These are phyloP conservation scores for Singerocomus inundabilis DNA, from an alignment of 1,284 basidiomycete genomes.

Conservation along the genomic window DNA sequence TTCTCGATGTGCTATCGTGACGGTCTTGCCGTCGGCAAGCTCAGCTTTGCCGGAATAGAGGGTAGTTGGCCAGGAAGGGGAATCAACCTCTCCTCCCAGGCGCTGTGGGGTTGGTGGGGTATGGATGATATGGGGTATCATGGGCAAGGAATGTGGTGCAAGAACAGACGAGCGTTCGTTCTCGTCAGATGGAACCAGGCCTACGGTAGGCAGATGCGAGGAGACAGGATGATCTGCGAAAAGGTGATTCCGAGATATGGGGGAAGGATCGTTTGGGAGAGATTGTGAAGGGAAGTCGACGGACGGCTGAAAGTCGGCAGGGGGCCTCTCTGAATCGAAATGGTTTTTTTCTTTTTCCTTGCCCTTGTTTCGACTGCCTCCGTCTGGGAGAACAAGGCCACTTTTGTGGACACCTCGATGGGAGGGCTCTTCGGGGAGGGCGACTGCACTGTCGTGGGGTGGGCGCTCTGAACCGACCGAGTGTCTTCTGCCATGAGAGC, in stretches of 20 bases:
- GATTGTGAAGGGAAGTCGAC: conserved; percentile 23
- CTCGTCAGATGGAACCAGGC: conserved; percentile 28
- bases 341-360: conserved; percentile 24
- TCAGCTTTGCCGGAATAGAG: conserved; percentile 12
- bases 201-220: conserved; percentile 25
- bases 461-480: conserved; percentile 31
- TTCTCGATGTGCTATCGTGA: conserved; percentile 22
- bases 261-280: conserved; percentile 17
- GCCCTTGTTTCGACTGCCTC: conserved; percentile 25
- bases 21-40: conserved; percentile 15
- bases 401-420: conserved; percentile 15
- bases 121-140: conserved; percentile 39
- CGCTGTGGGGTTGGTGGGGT: conserved; percentile 44
- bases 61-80: conserved; percentile 3
- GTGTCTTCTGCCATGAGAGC: conserved; percentile 30
- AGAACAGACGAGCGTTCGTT: conserved; percentile 13
- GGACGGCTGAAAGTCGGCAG: conserved; percentile 7
- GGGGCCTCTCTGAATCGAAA: conserved; percentile 1
- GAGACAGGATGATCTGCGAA: conserved; percentile 1
- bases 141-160: conserved; percentile 17
- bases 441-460: conserved; percentile 35
- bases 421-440: conserved; percentile 31
- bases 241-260: conserved; percentile 13
- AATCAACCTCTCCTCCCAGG: conserved; percentile 18
- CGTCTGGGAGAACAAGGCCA: conserved; percentile 11